Base-by-base conservation (phyloP, 148 eudicot genomes). In the Arctostaphylos glauca region DNA sequence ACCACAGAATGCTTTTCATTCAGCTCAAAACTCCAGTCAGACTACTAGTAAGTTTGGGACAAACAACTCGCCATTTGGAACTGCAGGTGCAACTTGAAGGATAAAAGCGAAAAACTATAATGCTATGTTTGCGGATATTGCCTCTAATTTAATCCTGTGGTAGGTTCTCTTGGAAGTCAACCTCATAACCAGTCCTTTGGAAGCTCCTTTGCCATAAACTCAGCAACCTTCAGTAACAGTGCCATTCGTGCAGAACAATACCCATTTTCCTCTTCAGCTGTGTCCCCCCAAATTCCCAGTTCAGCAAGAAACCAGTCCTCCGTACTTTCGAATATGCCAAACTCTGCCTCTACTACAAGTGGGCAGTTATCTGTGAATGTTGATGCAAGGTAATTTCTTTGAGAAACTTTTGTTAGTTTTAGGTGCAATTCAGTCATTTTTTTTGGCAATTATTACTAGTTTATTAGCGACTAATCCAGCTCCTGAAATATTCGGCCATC, bases 81-180 rank as follows among this genome's bases (percentile, higher is more conserved):
- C n/a, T 82, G 82, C 84, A 90, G 89, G 91, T 88, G 80, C 76
- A 82, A 60, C 77, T 82, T 75, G 14, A 53, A 54, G 73, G 55
- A 50, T 86, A 77, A 81, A 68, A 78, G 41, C 83, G 18, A n/a
- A 68, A 59, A 10, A 49, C 81, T 18, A 41, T 2, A 46, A 18
- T 46, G 53, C 53, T 82, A 10, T 53, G 38, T 77, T 9, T 49
- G 76, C 73, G 62, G 18, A 21, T 49, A 41, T 64, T 77, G 14
- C 43, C 72, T 74, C 81, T 77, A 7, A 84, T 58, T 55, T 31
- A 64, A 12, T 80, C 15, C 25, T 44, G 14, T 82, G 59, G 43
- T 84, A 92, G 94, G 88, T 85, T 38, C 84, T 50, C 77, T 87
- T 85, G 91, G 92, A 64, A 85, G 84, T 80, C 93, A 91, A 86